phyloP scores from a whole-genome alignment of 805 yeast species.

The Pichia eremophila region DNA sequence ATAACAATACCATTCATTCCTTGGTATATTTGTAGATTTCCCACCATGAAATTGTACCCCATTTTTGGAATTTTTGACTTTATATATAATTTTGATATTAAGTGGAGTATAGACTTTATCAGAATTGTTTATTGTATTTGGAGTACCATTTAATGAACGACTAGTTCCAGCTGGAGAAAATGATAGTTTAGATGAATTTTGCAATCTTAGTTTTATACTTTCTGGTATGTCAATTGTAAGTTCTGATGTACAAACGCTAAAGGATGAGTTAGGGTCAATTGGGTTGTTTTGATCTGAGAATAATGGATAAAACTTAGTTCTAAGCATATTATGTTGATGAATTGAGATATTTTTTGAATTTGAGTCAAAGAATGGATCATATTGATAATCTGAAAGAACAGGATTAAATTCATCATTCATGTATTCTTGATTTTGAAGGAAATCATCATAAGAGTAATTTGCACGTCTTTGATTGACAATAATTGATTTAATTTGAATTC shows the following conservation, averaged over 20 bases:
- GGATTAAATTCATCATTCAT: conserved; percentile 24
- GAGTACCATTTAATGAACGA: conserved; percentile 30
- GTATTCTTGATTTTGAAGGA: conserved; percentile 28
- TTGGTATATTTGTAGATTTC: conserved; percentile 34
- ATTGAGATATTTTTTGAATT: conserved; percentile 32
- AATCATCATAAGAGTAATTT: conserved; percentile 48
- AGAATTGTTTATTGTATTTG: conserved; percentile 22
- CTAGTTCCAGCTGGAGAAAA: conserved; percentile 26
- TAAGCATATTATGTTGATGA: conserved; percentile 51
- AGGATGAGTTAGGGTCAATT: conserved; percentile 20
- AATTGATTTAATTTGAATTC: conserved; percentile 54
- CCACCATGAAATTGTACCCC: conserved; percentile 74
- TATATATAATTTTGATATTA: conserved; percentile 58
- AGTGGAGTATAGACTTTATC: conserved; percentile 65
- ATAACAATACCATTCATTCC: conserved; percentile 69
- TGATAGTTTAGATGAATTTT: conserved; percentile 34
- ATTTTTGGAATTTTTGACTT: conserved; percentile 51
- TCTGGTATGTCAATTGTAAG: conserved; percentile 57
- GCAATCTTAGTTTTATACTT: conserved; percentile 49
- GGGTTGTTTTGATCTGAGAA: conserved; percentile 37
- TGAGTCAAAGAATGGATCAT: conserved; percentile 30
- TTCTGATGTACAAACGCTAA: conserved; percentile 48
- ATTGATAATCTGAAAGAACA: conserved; percentile 22
- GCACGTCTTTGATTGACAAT: conserved; percentile 54
- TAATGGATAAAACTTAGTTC: conserved; percentile 42